These are phyloP conservation scores for Neonectria coccinea DNA, from an alignment of 2,329 filamentous ascomycete species.

Conservation along the genomic window DNA sequence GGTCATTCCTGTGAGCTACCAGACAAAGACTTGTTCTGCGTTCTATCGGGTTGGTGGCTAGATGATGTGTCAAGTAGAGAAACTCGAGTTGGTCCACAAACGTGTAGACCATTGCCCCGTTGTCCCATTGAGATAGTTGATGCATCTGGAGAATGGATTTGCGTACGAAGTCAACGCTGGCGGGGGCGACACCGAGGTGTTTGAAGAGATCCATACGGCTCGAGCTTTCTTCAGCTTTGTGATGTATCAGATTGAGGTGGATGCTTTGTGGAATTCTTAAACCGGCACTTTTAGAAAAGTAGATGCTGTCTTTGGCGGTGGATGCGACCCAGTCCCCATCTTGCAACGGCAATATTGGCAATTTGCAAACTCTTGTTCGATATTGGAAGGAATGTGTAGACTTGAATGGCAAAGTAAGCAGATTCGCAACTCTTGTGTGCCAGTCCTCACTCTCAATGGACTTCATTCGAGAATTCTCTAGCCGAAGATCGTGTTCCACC, in stretches of 20 bases:
- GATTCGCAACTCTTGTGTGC: neutral
- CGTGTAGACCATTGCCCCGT: neutral
- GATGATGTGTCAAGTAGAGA: neutral
- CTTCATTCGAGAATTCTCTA: neutral
- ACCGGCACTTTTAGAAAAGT: neutral
- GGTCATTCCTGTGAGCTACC: neutral
- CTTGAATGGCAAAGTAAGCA: neutral
- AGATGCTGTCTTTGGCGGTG: neutral
- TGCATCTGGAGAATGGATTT: neutral
- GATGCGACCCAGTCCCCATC: neutral
- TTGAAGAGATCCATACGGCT: neutral
- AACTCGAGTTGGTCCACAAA: slow-evolving; percentile 1
- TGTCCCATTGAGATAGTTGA: neutral
- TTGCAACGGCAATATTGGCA: neutral
- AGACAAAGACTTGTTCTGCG: neutral
- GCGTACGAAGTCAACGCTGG: slow-evolving; percentile 1
- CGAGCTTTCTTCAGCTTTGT: neutral
- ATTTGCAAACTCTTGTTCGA: neutral
- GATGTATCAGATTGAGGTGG: neutral
- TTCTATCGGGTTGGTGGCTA: neutral
- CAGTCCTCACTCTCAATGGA: neutral
- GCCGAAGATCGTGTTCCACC: slow-evolving; percentile 1
- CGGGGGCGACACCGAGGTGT: neutral
- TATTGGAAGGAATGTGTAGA: too few species aligned
- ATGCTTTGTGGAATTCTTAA: neutral